These are phyloP conservation scores for Oxytropis ochrocephala DNA, from an alignment of 306 rosid species.

Conservation along the genomic window DNA sequence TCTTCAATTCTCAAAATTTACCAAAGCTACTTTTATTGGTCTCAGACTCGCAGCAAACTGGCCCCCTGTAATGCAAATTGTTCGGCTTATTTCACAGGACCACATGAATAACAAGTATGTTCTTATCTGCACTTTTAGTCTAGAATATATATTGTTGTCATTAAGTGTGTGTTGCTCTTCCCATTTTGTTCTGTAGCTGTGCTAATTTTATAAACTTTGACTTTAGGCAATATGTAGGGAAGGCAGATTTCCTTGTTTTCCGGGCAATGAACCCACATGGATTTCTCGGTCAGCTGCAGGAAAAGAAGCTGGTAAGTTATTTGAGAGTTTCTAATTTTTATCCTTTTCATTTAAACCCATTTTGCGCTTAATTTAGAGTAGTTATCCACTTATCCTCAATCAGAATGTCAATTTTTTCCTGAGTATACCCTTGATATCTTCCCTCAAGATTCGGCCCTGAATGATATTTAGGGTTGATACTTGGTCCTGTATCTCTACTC, in stretches of 20 bases:
- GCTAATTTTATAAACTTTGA: constrained; percentile 18
- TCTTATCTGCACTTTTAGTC: constrained; percentile 8
- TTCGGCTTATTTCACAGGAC: constrained; percentile 90
- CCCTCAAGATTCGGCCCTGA: not conserved
- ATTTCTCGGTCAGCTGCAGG: constrained; percentile 91
- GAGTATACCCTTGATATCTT: not conserved
- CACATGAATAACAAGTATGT: constrained; percentile 93
- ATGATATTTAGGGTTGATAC: not conserved
- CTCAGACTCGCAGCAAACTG: constrained; percentile 98
- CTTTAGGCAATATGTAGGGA: constrained; percentile 88
- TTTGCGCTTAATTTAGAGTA: not conserved
- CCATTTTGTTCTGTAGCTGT: not conserved
- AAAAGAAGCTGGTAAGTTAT: constrained; percentile 81
- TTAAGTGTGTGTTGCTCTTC: not conserved
- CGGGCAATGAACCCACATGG: constrained; percentile 95
- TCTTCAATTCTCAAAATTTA: not conserved
- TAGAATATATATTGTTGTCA: not conserved
- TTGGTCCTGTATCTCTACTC: not conserved
- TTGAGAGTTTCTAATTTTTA: not conserved
- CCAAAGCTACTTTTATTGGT: constrained; percentile 22
- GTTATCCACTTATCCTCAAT: not conserved
- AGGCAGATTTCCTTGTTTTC: constrained; percentile 94
- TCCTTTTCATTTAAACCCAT: not conserved
- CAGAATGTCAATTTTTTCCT: not conserved
- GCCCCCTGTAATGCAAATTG: constrained; percentile 89